Percentiles rank a stretch among this genome's conserved stretches.
Conservation (phyloP, 2,329 filamentous ascomycete species). For the Exserohilum turcica region DNA sequence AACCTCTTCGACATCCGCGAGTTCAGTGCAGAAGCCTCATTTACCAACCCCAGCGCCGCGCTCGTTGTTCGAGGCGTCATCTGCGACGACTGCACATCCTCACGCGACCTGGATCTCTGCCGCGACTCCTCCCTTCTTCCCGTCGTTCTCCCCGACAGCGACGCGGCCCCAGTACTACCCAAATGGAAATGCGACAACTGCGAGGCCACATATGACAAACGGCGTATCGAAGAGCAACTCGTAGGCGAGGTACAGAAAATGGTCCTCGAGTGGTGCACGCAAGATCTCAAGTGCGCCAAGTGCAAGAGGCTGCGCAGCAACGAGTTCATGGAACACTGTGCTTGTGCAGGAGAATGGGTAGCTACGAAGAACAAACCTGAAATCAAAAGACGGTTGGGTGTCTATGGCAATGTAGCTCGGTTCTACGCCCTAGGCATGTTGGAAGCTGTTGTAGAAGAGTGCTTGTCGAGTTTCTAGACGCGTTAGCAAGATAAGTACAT, state of each 20-base stretch:
- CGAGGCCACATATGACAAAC: slow-evolving; percentile 73
- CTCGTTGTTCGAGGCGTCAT: slow-evolving; percentile 76
- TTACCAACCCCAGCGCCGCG: slow-evolving; percentile 80
- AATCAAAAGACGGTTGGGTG: slow-evolving; percentile 66
- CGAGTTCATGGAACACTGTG: slow-evolving; percentile 96
- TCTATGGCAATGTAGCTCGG: slow-evolving; percentile 74
- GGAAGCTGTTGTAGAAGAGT: slow-evolving; percentile 70
- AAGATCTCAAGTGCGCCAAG: slow-evolving; percentile 87
- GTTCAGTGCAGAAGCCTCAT: slow-evolving; percentile 86
- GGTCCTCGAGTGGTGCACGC: slow-evolving; percentile 80
- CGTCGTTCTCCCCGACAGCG: slow-evolving; percentile 45
- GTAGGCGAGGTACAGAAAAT: slow-evolving; percentile 76
- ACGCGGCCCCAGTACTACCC: slow-evolving; percentile 57
- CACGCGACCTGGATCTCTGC: slow-evolving; percentile 88
- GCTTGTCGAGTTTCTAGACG: slow-evolving; percentile 55
- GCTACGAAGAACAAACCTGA: slow-evolving; percentile 71
- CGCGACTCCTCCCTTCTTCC: slow-evolving; percentile 82
- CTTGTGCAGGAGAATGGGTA: slow-evolving; percentile 85
- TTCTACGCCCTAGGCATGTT: slow-evolving; percentile 86
- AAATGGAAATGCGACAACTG: slow-evolving; percentile 80
- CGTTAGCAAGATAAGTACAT: too few species aligned
- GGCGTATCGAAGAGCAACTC: slow-evolving; percentile 82
- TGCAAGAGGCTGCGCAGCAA: slow-evolving; percentile 72
- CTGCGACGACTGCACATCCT: slow-evolving; percentile 88
- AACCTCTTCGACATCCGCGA: slow-evolving; percentile 92